Evolutionary conservation across 352 stramenopile genomes (phyloP), one percentile per base, ranked within the genome.

Genomic region (Globisporangium recalcitrans): DNA sequence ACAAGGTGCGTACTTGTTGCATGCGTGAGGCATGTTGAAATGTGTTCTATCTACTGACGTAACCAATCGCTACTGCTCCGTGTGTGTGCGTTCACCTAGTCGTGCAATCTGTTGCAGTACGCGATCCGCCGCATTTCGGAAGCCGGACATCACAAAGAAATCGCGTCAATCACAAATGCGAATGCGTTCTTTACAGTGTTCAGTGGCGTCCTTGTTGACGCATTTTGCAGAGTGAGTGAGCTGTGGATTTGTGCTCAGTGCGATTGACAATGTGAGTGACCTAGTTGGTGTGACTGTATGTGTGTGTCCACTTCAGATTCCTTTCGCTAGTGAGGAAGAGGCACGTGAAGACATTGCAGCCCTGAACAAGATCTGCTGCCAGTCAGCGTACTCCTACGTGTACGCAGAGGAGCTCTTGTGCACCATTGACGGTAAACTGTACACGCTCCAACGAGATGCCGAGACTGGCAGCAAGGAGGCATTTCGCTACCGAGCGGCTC

Each of bases 101-200:
- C 75, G 1, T 95, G 86, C 52, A 90, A 73, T 46, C 68, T 95
- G 29, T 67, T 95, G 6, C 86, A 95, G 56, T 95, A 95, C 60
- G 86, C 86, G 1, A 92, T 95, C 47, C 80, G 84, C 49, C 77
- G 84, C 11, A 95, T 95, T 57, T 95, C 86, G 0, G 84, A 91
- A 54, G 86, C 86, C 32, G 86, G 86, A 0, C 80, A 95, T 51
- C 86, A 95, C 76, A 93, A 95, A 58, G 86, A 95, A 53, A 93
- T 95, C 55, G 86, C 86, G 3, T 93, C 86, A 0, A 92, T 91
- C 34, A 81, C 84, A 14, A 93, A 82, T 52, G 86, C 86, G 5
- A 91, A 90, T 59, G 81, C 84, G 7, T 91, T 95, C 53, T 95
- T 95, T 60, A 77, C 84, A 27, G 86, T 95, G 24, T 95, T 93